Conservation (phyloP, 2,329 filamentous ascomycete species). For the Fusarium guadeloupense region DNA sequence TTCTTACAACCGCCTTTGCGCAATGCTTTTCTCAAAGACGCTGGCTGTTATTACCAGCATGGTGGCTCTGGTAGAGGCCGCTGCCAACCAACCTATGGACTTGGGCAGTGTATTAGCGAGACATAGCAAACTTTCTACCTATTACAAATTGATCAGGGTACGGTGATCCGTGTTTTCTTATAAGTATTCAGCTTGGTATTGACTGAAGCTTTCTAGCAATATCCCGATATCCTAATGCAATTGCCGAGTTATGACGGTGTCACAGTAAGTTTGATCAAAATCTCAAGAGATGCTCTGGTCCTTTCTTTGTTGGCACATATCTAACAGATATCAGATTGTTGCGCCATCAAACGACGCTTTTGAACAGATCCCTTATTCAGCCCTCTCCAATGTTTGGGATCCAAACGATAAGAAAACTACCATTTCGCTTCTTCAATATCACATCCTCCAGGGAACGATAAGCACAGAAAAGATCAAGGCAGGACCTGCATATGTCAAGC, state of each 20-base stretch:
- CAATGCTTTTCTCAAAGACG: conserved; percentile 32
- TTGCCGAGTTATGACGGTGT: conserved; percentile 55
- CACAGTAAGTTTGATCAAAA: conserved; percentile 49
- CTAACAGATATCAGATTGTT: conserved; percentile 54
- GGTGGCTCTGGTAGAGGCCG: conserved; percentile 21
- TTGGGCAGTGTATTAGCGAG: conserved; percentile 52
- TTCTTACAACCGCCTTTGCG: background rate
- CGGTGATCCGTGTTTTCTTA: background rate
- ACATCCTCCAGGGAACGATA: conserved; percentile 65
- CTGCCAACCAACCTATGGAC: conserved; percentile 43
- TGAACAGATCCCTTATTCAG: conserved; percentile 62
- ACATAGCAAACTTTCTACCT: conserved; percentile 55
- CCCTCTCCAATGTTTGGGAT: conserved; percentile 57
- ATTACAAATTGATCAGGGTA: conserved; percentile 56
- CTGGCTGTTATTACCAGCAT: conserved; percentile 39
- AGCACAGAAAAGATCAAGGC: conserved; percentile 48
- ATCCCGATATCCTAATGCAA: conserved; percentile 56
- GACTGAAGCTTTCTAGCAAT: conserved; percentile 49
- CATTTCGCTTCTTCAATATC: conserved; percentile 66
- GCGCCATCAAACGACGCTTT: conserved; percentile 68
- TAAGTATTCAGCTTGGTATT: background rate
- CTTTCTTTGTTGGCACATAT: background rate
- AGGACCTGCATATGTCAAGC: conserved; percentile 52
- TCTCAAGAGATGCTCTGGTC: too few species aligned
- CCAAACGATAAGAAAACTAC: conserved; percentile 56